Percentiles rank a stretch among this genome's conserved stretches.
phyloP scores from a whole-genome alignment of 2,329 filamentous ascomycete species.

The Chaetomiaceae sp. region DNA sequence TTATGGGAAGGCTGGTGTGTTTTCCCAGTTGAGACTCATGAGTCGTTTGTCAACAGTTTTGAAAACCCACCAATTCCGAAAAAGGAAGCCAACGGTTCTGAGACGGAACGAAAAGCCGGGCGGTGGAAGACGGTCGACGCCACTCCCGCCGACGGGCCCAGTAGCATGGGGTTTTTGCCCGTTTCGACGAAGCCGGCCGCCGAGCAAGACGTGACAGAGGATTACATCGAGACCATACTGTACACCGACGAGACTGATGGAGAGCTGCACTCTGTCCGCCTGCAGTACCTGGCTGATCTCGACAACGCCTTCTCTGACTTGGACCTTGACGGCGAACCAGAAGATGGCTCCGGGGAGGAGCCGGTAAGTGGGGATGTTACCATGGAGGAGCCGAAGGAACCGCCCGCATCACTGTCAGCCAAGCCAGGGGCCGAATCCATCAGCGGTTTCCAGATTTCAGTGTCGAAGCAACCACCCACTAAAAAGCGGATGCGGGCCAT shows the following conservation, averaged over 20 bases:
- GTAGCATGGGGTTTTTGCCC: constrained; percentile 20
- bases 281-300: constrained; percentile 22
- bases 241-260: constrained; percentile 24
- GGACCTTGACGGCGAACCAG: constrained; percentile 37
- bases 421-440: constrained; percentile 22
- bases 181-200: constrained; percentile 20
- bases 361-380: constrained; percentile 13
- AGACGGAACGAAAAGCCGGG: constrained; percentile 37
- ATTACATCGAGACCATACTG: constrained; percentile 18
- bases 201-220: constrained; percentile 12
- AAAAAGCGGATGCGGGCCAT: constrained; percentile 68
- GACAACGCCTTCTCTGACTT: constrained; percentile 33
- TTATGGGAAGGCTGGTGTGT: constrained; percentile 70
- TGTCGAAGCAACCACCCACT: constrained; percentile 29
- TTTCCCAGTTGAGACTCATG: constrained; percentile 71
- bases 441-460: constrained; percentile 28
- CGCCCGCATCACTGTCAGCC: constrained; percentile 16
- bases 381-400: constrained; percentile 34
- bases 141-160: constrained; percentile 7
- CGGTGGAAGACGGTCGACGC: constrained; percentile 51
- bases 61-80: constrained; percentile 57
- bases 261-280: constrained; percentile 17
- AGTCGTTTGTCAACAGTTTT: constrained; percentile 65
- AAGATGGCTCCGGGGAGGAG: constrained; percentile 27
- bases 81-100: constrained; percentile 32